Base-by-base conservation (phyloP, 305 asterid genomes). In the Fraxinus platypoda region DNA sequence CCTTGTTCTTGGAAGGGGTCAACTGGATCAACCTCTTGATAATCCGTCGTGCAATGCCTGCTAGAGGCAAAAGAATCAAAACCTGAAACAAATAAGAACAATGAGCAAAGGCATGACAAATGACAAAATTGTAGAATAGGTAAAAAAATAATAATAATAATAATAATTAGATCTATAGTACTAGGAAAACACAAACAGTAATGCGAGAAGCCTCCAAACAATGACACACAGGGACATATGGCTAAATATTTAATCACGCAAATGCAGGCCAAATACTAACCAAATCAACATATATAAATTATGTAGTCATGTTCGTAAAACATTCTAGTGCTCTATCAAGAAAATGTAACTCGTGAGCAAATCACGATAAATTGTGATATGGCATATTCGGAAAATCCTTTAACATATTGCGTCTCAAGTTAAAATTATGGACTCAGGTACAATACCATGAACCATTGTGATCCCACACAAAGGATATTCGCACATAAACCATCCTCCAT, bases 1-100 rank as follows among this genome's bases (percentile, higher is more conserved):
- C 99, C 96, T 93, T 92, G 82, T 90, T 87, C 90, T 95, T 94
- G 77, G 92, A 80, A 81, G 99, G 99, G 79, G 93, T 94, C 86
- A 95, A 86, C 78, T 94, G 89, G 82, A 95, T 91, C 94, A 95
- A 86, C 89, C 95, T 91, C 89, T 87, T 92, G 74, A 94, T 93
- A 72, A 88, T 88, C 83, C 97, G 87, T 76, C 90, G 91, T 82
- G 96, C 97, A 88, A 94, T 88, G 78, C 99, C 94, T 71, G 98
- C 97, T 64, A 92, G 90, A 31, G 99, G 98, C 87, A 95, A 83
- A 84, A 95, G 92, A 77, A 94, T 89, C 91, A 95, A 87, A 86
- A 93, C 93, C 99, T 95, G 87, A 78, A 87, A 79, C 81, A 76
- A 78, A 76, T 23, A 78, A 79, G 34, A 70, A 54, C 81, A 77